These are phyloP conservation scores for Ceratocystis albifundus DNA, from an alignment of 2,329 filamentous ascomycete genomes.

Conservation along the genomic window DNA sequence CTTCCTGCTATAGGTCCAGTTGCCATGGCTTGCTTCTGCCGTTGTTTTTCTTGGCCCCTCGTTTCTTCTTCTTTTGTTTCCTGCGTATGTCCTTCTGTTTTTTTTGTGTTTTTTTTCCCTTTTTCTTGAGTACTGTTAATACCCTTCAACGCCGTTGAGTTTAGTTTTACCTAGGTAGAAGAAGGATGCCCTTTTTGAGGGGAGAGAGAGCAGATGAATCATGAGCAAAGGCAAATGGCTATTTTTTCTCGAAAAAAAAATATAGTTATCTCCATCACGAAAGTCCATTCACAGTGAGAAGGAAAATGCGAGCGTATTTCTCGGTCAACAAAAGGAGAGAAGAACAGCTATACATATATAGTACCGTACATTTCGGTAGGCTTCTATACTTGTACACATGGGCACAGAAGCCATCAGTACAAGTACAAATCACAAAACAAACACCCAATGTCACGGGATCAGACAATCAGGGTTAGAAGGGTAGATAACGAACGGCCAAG, in stretches of 20 bases:
- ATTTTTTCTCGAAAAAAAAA: not conserved
- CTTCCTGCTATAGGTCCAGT: not conserved
- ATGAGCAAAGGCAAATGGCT: not conserved
- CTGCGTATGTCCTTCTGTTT: not conserved
- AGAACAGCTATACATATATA: too few relatives aligned
- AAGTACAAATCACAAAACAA: too few relatives aligned
- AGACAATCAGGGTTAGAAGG: too few relatives aligned
- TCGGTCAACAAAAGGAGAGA: too few relatives aligned
- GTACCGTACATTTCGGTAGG: too few relatives aligned
- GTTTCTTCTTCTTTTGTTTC: not conserved
- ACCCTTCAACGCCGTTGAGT: constrained; percentile 4
- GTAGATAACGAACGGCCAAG: too few relatives aligned
- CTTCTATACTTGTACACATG: too few relatives aligned
- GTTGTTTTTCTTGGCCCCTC: not conserved
- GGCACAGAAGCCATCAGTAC: too few relatives aligned
- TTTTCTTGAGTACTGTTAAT: constrained; percentile 17
- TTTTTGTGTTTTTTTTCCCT: constrained; percentile 10
- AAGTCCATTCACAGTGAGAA: too few relatives aligned
- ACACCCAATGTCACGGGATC: too few relatives aligned
- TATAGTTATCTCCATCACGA: too few relatives aligned
- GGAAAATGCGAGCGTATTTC: too few relatives aligned
- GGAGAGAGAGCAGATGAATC: not conserved
- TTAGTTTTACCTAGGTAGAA: constrained; percentile 9
- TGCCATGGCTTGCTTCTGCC: not conserved
- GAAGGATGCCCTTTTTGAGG: not conserved